Evolutionary conservation across 1,284 basidiomycete genomes (phyloP), one percentile per base, ranked within the genome.

Genomic region (Sporisorium iseilematis-ciliati): DNA sequence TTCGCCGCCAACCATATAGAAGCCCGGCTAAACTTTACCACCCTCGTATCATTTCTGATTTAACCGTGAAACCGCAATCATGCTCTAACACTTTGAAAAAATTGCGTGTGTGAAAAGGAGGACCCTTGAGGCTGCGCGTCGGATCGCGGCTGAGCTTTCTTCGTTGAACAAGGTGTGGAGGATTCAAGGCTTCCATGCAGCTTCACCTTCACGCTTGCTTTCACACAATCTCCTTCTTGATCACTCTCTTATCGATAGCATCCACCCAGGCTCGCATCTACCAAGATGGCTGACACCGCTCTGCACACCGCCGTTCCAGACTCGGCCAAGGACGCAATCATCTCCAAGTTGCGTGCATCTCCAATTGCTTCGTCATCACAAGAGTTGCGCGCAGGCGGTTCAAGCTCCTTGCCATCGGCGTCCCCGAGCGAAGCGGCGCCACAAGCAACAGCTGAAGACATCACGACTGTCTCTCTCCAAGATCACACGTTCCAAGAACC

Each of bases 401-500:
- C 40, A 6, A 52, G 40, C 48, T 49, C 49, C 7, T 33, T 23
- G 16, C 33, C 57, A 29, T 10, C 42, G 35, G n/a, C 68, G 10
- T 16, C 57, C 18, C 6, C 31, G 8, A 51, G n/a, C 25, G 23
- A 23, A 2, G 18, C 49, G 45, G 58, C 54, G 16, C 23, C 54
- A n/a, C 58, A 43, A 33, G 63, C 56, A 4, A 53, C 62, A 35
- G 54, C 62, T n/a, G 35, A 33, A 0, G 59, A 62, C 21, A 67
- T 75, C 50, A 41, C 51, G 7, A 61, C 48, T 16, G 40, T 62
- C 2, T 51, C 60, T 3, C 38, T 71, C 45, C 43, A 57, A 8
- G n/a, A 58, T 2, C 61, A 71, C 14, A 43, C 50, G 20, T 75
- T 75, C 35, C 53, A 61, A 33, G 68, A 64, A 43, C 88, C 88